Conservation (phyloP, 805 yeast genomes). For the Saturnispora ahearnii region DNA sequence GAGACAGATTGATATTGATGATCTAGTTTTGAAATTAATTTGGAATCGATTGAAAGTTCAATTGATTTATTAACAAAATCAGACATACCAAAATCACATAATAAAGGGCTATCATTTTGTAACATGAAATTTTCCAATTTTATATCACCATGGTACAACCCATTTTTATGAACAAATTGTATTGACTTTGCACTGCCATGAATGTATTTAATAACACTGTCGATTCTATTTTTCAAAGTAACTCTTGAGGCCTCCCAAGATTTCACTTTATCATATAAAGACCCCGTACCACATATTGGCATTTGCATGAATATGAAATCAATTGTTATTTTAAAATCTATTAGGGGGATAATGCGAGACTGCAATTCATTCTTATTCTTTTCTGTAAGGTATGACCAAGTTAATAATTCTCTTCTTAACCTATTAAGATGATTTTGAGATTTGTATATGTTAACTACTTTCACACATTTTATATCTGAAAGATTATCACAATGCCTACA, state of each 20-base stretch:
- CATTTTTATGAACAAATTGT: constrained; percentile 50
- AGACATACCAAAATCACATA: constrained; percentile 91
- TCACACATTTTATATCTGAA: constrained; percentile 21
- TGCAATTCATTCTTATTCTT: constrained; percentile 40
- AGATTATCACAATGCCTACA: constrained; percentile 15
- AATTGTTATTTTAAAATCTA: constrained; percentile 52
- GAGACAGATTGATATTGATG: neutral
- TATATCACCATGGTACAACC: constrained; percentile 73
- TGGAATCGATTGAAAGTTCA: neutral
- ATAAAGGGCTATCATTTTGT: constrained; percentile 39
- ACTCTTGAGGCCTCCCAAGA: constrained; percentile 43
- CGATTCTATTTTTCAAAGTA: constrained; percentile 10
- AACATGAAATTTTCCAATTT: constrained; percentile 74
- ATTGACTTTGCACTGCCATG: constrained; percentile 52
- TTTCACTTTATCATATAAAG: constrained; percentile 66
- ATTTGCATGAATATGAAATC: constrained; percentile 61
- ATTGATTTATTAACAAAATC: constrained; percentile 13
- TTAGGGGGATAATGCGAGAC: constrained; percentile 52
- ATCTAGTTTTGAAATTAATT: neutral
- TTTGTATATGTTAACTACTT: constrained; percentile 27
- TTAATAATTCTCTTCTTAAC: constrained; percentile 59
- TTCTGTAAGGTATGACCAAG: constrained; percentile 47
- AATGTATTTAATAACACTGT: constrained; percentile 30
- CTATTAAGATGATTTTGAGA: constrained; percentile 42
- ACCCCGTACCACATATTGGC: constrained; percentile 62